These are phyloP conservation scores for Hysterium pulicare DNA, from an alignment of 2,329 filamentous ascomycete species.

Conservation along the genomic window DNA sequence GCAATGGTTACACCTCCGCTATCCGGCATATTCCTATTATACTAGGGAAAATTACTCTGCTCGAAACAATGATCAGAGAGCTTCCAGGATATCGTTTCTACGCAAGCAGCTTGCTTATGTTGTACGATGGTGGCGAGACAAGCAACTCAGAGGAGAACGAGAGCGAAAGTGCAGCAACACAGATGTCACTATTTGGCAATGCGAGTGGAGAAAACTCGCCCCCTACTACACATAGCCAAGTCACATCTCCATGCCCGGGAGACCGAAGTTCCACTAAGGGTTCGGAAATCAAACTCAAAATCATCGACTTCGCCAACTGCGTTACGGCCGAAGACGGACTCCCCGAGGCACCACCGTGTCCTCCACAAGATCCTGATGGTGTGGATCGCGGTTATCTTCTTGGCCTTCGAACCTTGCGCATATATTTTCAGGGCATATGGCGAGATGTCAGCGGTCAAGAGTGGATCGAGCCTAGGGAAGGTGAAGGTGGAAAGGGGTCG, in stretches of 20 bases:
- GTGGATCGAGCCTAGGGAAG: slow-evolving; percentile 43
- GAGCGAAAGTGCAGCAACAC: slow-evolving; percentile 8
- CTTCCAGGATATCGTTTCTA: slow-evolving; percentile 91
- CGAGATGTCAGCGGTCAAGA: slow-evolving; percentile 60
- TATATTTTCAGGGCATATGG: slow-evolving; percentile 86
- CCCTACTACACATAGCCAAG: not conserved
- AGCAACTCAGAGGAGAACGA: slow-evolving; percentile 41
- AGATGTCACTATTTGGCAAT: slow-evolving; percentile 13
- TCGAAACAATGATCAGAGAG: slow-evolving; percentile 78
- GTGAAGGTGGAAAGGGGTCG: slow-evolving; percentile 37
- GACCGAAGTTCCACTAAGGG: slow-evolving; percentile 20
- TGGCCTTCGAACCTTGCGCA: slow-evolving; percentile 71
- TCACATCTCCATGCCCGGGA: slow-evolving; percentile 15
- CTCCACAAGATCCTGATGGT: slow-evolving; percentile 73
- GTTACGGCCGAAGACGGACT: slow-evolving; percentile 77
- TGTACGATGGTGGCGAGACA: slow-evolving; percentile 81
- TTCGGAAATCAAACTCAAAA: slow-evolving; percentile 79
- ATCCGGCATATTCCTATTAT: slow-evolving; percentile 84
- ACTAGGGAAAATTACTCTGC: slow-evolving; percentile 73
- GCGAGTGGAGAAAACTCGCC: slow-evolving; percentile 35
- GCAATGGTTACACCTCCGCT: slow-evolving; percentile 74
- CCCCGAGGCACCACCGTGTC: slow-evolving; percentile 62
- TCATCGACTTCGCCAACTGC: slow-evolving; percentile 98
- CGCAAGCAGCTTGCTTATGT: slow-evolving; percentile 88
- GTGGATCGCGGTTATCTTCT: slow-evolving; percentile 88